A percentile compares a stretch with the other conserved stretches of the same genome.
These are phyloP conservation scores for Cerrena zonata DNA, from an alignment of 1,284 basidiomycete genomes.

Conservation along the genomic window DNA sequence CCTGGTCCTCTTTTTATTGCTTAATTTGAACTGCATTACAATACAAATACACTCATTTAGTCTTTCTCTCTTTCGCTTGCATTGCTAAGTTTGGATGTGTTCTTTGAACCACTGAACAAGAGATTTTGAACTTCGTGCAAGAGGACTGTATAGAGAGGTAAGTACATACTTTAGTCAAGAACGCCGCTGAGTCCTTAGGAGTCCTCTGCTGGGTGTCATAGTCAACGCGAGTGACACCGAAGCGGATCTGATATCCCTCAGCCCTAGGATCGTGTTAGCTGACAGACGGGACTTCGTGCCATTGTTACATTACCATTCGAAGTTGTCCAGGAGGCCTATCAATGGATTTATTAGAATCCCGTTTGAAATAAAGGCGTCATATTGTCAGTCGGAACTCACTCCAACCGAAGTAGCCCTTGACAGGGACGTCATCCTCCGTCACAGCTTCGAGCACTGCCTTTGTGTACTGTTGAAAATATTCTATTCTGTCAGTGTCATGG, in stretches of 20 bases:
- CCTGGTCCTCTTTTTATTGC: no score
- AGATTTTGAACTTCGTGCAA: not conserved
- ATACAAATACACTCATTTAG: not conserved
- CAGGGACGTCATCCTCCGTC: conserved; percentile 57
- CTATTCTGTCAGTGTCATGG: conserved; percentile 58
- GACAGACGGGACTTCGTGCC: conserved; percentile 1
- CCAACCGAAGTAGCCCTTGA: conserved; percentile 70
- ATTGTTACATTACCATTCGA: conserved; percentile 61
- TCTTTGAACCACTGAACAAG: conserved; percentile 15
- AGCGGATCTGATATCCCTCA: conserved; percentile 58
- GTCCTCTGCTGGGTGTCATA: conserved; percentile 63
- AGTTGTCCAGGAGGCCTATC: conserved; percentile 62
- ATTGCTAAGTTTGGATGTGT: conserved; percentile 5
- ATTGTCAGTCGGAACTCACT: conserved; percentile 37
- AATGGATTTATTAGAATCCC: not conserved
- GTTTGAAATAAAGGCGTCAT: no score
- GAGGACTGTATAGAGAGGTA: not conserved
- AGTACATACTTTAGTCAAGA: conserved; percentile 36
- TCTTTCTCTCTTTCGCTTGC: not conserved
- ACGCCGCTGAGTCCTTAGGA: conserved; percentile 59
- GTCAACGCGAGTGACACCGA: conserved; percentile 62
- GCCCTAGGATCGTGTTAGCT: conserved; percentile 31
- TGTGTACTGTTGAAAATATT: conserved; percentile 64
- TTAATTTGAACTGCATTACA: no score
- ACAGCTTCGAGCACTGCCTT: conserved; percentile 53